These are phyloP conservation scores for Pseudogymnoascus verrucosus DNA, from an alignment of 2,329 filamentous ascomycete genomes.

Conservation along the genomic window DNA sequence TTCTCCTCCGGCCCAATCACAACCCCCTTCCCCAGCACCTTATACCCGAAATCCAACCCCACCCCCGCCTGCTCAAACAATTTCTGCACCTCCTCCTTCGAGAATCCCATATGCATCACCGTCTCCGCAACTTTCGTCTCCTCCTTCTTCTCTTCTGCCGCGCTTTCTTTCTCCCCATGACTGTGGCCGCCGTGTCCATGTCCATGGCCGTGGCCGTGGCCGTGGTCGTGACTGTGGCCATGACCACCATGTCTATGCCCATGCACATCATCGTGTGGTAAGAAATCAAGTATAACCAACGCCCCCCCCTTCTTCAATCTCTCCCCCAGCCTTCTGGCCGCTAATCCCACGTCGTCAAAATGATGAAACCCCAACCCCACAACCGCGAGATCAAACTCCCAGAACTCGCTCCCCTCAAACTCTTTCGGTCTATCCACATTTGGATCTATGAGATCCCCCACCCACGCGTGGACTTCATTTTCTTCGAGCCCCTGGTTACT, in stretches of 20 bases:
- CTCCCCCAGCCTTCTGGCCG: conserved; percentile 49
- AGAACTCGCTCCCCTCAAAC: conserved; percentile 54
- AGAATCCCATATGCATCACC: conserved; percentile 61
- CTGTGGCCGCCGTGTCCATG: conserved; percentile 18
- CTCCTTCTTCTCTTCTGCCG: neutral
- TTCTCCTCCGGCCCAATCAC: conserved; percentile 33
- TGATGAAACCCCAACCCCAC: conserved; percentile 60
- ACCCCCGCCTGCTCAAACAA: conserved; percentile 59
- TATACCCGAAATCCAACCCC: conserved; percentile 47
- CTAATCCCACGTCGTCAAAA: conserved; percentile 55
- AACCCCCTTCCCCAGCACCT: conserved; percentile 43
- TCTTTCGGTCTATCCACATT: conserved; percentile 41
- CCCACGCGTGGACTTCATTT: conserved; percentile 47
- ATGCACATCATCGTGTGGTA: conserved; percentile 40
- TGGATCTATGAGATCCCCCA: conserved; percentile 48
- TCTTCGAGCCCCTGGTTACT: conserved; percentile 43
- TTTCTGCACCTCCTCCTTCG: conserved; percentile 45
- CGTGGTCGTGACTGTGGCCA: too few species aligned
- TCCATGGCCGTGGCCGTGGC: conserved; percentile 15
- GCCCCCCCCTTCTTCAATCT: conserved; percentile 59
- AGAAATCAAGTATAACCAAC: conserved; percentile 60
- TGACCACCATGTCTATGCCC: conserved; percentile 13
- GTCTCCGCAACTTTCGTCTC: conserved; percentile 36
- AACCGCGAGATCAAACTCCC: conserved; percentile 59
- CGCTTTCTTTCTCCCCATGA: neutral